Evolutionary conservation across 331 rosid genomes (phyloP).

Genomic region (Quercus phellos): DNA sequence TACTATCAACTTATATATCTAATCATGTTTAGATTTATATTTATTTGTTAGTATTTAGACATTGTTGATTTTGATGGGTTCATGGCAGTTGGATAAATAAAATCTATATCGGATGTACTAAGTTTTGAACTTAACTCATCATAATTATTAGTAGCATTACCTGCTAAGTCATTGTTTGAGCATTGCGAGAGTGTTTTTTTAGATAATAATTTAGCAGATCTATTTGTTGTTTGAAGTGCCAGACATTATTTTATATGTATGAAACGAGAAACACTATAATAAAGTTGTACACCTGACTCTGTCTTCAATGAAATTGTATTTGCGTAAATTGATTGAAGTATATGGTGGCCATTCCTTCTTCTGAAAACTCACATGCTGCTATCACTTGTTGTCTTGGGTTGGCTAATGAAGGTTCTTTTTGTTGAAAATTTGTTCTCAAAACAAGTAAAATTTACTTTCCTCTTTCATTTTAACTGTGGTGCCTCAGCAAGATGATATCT

Average conservation of each 20-base stretch:
- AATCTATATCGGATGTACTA: background rate
- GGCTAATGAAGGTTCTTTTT: background rate
- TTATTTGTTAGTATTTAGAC: too few relatives aligned
- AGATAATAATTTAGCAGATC: background rate
- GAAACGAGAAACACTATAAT: background rate
- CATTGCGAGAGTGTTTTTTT: background rate
- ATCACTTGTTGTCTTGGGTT: background rate
- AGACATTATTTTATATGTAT: background rate
- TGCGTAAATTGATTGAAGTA: background rate
- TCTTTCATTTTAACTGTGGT: background rate
- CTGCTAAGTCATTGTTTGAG: background rate
- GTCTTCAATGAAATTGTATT: conserved; percentile 1
- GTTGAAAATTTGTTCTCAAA: background rate
- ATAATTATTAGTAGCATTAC: background rate
- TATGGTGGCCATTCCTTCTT: background rate
- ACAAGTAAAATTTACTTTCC: background rate
- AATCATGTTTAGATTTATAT: background rate
- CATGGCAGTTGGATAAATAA: background rate
- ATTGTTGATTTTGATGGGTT: background rate
- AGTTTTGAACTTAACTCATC: background rate
- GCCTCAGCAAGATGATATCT: background rate
- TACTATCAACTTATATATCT: background rate
- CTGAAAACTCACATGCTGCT: background rate
- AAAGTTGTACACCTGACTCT: background rate
- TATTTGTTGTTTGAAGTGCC: background rate